Evolutionary conservation across 2,329 filamentous ascomycete genomes (phyloP).

Genomic region (Aspergillus chevalieri): DNA sequence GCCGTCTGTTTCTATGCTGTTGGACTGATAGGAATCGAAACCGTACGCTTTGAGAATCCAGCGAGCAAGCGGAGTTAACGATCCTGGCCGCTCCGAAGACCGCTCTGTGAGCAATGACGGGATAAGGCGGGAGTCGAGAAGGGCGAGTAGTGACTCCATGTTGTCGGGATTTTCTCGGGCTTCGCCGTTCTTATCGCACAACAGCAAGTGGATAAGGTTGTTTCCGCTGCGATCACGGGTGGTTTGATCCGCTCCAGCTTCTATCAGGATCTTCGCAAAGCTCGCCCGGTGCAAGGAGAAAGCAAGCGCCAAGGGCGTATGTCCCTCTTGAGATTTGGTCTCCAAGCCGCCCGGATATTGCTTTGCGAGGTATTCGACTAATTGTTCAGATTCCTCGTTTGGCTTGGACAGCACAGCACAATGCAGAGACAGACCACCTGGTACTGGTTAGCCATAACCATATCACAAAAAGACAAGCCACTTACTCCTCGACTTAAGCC

Average conservation of each 20-base stretch:
- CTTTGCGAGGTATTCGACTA: conserved; percentile 62
- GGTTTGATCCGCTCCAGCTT: conserved; percentile 64
- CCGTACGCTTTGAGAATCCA: conserved; percentile 41
- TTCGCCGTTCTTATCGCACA: conserved; percentile 23
- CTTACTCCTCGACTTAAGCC: conserved; percentile 46
- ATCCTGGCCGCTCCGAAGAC: conserved; percentile 18
- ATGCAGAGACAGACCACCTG: conserved; percentile 54
- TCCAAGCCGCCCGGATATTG: conserved; percentile 58
- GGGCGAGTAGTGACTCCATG: conserved; percentile 56
- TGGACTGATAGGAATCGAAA: background rate
- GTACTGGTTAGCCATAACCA: background rate
- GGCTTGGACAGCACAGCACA: conserved; percentile 51
- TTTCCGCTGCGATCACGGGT: conserved; percentile 54
- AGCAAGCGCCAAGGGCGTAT: conserved; percentile 64
- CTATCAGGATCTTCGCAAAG: conserved; percentile 54
- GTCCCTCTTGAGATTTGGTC: conserved; percentile 40
- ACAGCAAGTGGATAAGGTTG: conserved; percentile 63
- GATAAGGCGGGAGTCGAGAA: conserved; percentile 50
- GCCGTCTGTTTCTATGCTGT: conserved; percentile 13
- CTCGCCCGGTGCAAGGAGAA: conserved; percentile 41
- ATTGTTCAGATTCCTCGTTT: conserved; percentile 40
- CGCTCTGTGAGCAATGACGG: conserved; percentile 27
- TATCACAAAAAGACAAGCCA: background rate
- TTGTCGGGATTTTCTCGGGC: conserved; percentile 27
- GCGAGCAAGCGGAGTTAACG: conserved; percentile 49